Evolutionary conservation across 352 stramenopile genomes (phyloP), one percentile per base, ranked within the genome.

Genomic region (Pythium aquatile): DNA sequence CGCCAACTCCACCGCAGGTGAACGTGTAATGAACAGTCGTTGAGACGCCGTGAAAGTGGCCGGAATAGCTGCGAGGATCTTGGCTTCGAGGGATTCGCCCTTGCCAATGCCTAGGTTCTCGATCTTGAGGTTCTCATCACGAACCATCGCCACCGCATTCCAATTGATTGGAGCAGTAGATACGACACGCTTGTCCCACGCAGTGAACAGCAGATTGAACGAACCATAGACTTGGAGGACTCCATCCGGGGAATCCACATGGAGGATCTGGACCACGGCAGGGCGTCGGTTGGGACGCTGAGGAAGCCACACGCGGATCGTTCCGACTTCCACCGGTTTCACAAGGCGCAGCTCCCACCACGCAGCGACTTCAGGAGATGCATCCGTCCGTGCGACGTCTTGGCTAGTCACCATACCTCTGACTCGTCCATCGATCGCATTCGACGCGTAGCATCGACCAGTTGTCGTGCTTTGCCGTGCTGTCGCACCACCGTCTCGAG

Each of bases 331-430:
- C 2, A 66, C 63, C 10, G 66, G 55, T 3, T 85, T 57, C 4
- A 87, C 14, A 5, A 93, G 64, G 9, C 79, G 68, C 0, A 96
- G 66, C 52, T 92, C 76, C 85, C 85, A 96, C 85, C 85, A 96
- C 8, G 84, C 63, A 17, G 62, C 40, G 16, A 68, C 59, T 11
- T 74, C 68, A 2, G 57, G 61, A 9, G 65, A 55, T 2, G 72
- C 62, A 4, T 75, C 52, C 0, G 85, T 91, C 9, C 79, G 70
- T 20, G 85, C 81, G 5, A 90, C 77, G 1, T 63, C 75, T 40
- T 86, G 78, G 2, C 70, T 77, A 0, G 80, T 76, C 13, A 80
- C 69, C 20, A 42, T 70, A 1, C 76, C 79, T 8, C 74, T 65
- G 24, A 87, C 74, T 28, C 64, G 68, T 14, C 85, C 83, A 32